phyloP scores from a whole-genome alignment of 352 stramenopile species.

The Globisporangium echinulatum region DNA sequence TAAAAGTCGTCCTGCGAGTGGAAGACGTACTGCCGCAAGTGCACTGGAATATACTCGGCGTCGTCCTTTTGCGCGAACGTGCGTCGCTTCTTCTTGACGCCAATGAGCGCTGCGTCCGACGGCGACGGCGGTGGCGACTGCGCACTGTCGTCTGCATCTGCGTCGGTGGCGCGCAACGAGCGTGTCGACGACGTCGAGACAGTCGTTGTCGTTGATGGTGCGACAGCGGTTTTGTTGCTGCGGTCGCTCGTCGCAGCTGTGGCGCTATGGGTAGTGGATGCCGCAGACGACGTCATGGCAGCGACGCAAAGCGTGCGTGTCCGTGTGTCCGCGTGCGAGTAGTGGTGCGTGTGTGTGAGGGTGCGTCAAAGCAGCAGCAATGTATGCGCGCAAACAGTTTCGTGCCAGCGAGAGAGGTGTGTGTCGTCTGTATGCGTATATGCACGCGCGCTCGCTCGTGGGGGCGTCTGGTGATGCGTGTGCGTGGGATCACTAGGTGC shows the following conservation, averaged over 20 bases:
- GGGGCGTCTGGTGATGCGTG: too few relatives aligned
- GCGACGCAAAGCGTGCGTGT: not conserved
- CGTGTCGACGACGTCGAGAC: too few relatives aligned
- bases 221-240: not conserved
- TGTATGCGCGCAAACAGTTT: too few relatives aligned
- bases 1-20: constrained; percentile 94
- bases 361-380: too few relatives aligned
- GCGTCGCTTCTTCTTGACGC: not conserved
- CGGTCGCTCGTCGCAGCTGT: not conserved
- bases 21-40: constrained; percentile 78
- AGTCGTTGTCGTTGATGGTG: not conserved
- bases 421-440: too few relatives aligned
- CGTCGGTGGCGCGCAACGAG: too few relatives aligned
- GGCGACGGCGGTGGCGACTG: constrained; percentile 5
- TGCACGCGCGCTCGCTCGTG: too few relatives aligned
- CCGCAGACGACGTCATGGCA: constrained; percentile 2
- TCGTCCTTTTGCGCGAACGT: constrained; percentile 22
- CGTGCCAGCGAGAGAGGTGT: too few relatives aligned
- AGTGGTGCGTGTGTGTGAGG: too few relatives aligned
- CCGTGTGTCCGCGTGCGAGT: too few relatives aligned
- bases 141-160: not conserved
- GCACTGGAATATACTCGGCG: constrained; percentile 82
- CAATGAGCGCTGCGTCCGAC: constrained; percentile 6
- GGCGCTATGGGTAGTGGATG: not conserved
- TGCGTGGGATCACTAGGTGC: too few relatives aligned